These are phyloP conservation scores for Seiridium unicorne DNA, from an alignment of 2,329 filamentous ascomycete species.

Conservation along the genomic window DNA sequence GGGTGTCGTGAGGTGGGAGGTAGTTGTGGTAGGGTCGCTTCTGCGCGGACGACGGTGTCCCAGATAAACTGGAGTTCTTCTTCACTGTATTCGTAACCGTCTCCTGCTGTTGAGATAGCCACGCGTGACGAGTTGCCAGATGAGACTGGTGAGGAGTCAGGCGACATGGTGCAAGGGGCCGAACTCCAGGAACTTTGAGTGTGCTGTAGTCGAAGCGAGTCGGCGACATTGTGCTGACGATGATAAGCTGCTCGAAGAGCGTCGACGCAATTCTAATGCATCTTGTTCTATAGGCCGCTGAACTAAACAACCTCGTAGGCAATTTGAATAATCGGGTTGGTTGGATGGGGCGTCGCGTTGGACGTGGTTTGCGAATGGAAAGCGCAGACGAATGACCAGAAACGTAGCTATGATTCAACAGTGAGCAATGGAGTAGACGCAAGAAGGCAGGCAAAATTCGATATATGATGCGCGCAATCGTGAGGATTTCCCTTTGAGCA, in stretches of 20 bases:
- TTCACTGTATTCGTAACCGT: constrained; percentile 11
- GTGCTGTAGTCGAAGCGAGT: background rate
- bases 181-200: background rate
- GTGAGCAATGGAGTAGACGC: too few relatives aligned
- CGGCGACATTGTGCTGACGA: background rate
- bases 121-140: background rate
- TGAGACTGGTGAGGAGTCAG: background rate
- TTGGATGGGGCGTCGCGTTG: background rate
- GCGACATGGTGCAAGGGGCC: background rate
- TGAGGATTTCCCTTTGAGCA: too few relatives aligned
- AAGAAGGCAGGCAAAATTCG: too few relatives aligned
- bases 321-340: background rate
- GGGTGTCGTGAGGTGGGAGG: constrained; percentile 64
- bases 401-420: background rate
- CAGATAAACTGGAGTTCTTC: constrained; percentile 77
- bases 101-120: constrained; percentile 11
- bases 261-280: constrained; percentile 2
- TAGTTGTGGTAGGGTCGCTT: constrained; percentile 57
- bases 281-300: background rate
- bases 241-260: constrained; percentile 1
- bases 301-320: background rate
- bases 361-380: background rate
- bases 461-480: too few relatives aligned
- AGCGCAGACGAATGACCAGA: background rate
- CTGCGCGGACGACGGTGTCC: constrained; percentile 71